Percentiles rank a stretch among this genome's conserved stretches.
phyloP scores from a whole-genome alignment of 805 yeast genomes.

The Candida awuae region DNA sequence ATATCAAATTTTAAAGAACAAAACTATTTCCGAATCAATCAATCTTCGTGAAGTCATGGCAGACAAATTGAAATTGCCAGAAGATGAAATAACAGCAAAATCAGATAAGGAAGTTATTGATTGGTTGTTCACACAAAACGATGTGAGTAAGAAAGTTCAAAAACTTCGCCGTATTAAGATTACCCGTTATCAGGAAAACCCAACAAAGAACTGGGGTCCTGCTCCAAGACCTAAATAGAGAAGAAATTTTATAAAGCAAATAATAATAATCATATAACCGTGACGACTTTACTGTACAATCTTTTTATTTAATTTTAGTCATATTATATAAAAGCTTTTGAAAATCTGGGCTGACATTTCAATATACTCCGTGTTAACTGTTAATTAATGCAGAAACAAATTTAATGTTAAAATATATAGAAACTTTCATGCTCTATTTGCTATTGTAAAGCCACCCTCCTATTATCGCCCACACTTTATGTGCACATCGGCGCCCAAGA shows the following conservation, averaged over 20 bases:
- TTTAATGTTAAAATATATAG: slow-evolving; percentile 2
- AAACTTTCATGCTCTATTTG: slow-evolving; percentile 2
- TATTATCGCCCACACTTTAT: slow-evolving; percentile 26
- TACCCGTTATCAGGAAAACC: slow-evolving; percentile 86
- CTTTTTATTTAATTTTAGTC: neutral
- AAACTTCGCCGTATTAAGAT: slow-evolving; percentile 66
- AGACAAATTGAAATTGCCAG: slow-evolving; percentile 1
- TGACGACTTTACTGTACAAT: too few species aligned
- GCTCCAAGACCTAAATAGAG: slow-evolving; percentile 53
- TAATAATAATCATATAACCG: too few species aligned
- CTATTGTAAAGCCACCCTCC: slow-evolving; percentile 17
- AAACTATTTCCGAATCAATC: slow-evolving; percentile 28
- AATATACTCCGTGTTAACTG: neutral
- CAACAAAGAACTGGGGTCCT: slow-evolving; percentile 93
- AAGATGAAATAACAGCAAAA: slow-evolving; percentile 16
- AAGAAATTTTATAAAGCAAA: neutral
- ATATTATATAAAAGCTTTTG: too few species aligned
- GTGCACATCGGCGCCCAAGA: slow-evolving; percentile 54
- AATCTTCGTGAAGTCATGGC: slow-evolving; percentile 19
- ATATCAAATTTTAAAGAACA: slow-evolving; percentile 44
- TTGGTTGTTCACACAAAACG: slow-evolving; percentile 55
- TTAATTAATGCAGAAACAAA: too few species aligned
- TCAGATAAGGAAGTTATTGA: slow-evolving; percentile 18
- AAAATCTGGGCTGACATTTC: too few species aligned
- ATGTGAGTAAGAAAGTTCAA: slow-evolving; percentile 48